Base-by-base conservation (phyloP, 768 basidiomycete genomes). In the Kwoniella pini region DNA sequence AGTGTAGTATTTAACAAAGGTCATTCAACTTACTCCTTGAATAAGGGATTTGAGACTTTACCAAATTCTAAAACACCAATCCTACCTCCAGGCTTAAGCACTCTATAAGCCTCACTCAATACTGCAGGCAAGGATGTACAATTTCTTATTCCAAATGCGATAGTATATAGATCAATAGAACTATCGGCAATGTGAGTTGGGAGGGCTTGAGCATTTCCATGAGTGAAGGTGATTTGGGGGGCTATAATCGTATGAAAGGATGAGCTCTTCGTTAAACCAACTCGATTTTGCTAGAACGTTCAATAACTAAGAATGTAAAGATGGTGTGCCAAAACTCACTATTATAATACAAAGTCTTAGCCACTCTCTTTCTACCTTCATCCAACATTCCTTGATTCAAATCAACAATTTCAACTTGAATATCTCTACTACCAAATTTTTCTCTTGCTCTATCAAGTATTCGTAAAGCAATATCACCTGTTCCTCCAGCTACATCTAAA, bases 31-130 rank as follows among this genome's bases (percentile, higher is more conserved):
- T 79, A 98, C 95, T 86, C 81, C 80, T 85, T 85, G 62, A 98
- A 81, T 33, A 97, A 69, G 0, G 95, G 91, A 72, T 97, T 91
- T 60, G 84, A 85, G 30, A 98, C 92, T 69, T 86, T 88, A 77
- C 91, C 92, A 80, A 99, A 98, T 78, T 99, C 96, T 50, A 99
- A 84, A 74, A 94, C 96, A 10, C 91, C 89, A 77, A 99, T 94
- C 10, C 85, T 89, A 50, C 92, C 96, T 58, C 96, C 96, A 0
- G 96, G 96, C 77, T 94, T 97, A 31, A 99, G 84, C 13, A 98
- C 93, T 22, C 96, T 85, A 78, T 95, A 81, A 1, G 96, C 96
- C 77, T 97, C 92, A 59, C 83, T 83, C 44, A 99, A 81, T 15
- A 92, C 96, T 22, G 85, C 87, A 1, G 89, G 88, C 59, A 97